Evolutionary conservation across 768 basidiomycete species (phyloP).

Genomic region (Butyriboletus loyo): DNA sequence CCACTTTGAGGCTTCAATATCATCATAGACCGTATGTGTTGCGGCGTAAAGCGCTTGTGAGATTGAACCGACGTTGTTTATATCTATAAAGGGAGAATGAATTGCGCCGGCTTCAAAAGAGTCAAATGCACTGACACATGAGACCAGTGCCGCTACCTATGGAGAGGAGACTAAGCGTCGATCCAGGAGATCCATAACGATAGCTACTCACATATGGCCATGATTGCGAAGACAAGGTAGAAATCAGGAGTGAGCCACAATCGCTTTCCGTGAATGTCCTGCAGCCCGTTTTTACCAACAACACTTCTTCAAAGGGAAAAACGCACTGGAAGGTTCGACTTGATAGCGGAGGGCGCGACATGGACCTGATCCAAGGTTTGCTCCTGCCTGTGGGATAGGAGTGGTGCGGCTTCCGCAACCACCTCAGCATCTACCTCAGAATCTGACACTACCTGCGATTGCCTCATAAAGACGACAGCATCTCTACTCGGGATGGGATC

Average conservation of each 20-base stretch:
- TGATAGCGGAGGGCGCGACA: constrained; percentile 13
- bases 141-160: constrained; percentile 71
- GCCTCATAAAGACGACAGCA: constrained; percentile 21
- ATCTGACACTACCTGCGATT: constrained; percentile 14
- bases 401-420: constrained; percentile 20
- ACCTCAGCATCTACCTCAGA: constrained; percentile 8
- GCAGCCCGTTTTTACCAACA: constrained; percentile 29
- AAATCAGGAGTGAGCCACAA: constrained; percentile 58
- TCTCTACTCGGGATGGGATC: constrained; percentile 18
- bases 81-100: constrained; percentile 43
- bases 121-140: constrained; percentile 53
- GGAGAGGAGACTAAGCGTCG: background rate
- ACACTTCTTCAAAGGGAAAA: background rate
- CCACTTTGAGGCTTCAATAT: constrained; percentile 61
- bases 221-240: constrained; percentile 56
- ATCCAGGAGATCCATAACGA: background rate
- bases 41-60: constrained; percentile 66
- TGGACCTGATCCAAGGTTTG: constrained; percentile 23
- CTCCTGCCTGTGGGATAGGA: constrained; percentile 20
- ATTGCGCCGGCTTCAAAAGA: background rate
- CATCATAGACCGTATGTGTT: constrained; percentile 59
- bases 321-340: constrained; percentile 28
- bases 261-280: constrained; percentile 52
- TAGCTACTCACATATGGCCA: constrained; percentile 50
- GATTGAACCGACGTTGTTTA: constrained; percentile 85